phyloP scores from a whole-genome alignment of 2,329 filamentous ascomycete genomes.

The Stachybotrys elegans region DNA sequence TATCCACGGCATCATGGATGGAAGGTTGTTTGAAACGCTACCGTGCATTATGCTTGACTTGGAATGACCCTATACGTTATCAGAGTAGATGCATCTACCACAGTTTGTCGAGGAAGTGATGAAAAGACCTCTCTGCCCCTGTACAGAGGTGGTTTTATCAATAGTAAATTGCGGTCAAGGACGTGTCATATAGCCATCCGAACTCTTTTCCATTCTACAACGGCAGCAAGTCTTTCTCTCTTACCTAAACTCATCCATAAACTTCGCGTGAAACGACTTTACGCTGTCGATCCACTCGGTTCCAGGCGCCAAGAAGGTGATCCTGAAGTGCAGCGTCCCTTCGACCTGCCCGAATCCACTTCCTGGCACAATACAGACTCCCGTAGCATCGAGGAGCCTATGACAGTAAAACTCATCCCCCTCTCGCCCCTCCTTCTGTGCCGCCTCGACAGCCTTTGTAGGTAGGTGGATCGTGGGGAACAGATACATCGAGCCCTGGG shows the following conservation, averaged over 20 bases:
- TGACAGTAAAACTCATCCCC: constrained; percentile 91
- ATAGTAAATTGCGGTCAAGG: too few relatives aligned
- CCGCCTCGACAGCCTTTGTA: constrained; percentile 69
- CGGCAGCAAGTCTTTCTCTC: too few relatives aligned
- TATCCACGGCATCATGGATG: background rate
- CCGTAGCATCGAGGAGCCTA: constrained; percentile 81
- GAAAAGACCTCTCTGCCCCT: too few relatives aligned
- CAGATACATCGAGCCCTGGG: constrained; percentile 95
- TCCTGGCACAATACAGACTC: constrained; percentile 86
- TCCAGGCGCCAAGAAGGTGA: constrained; percentile 89
- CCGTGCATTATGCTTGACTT: background rate
- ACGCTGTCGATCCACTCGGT: constrained; percentile 87
- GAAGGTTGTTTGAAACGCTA: background rate
- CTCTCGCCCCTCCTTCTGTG: constrained; percentile 62
- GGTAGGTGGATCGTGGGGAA: constrained; percentile 87
- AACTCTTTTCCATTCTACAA: too few relatives aligned
- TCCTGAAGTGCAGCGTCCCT: constrained; percentile 84
- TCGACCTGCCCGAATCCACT: constrained; percentile 90
- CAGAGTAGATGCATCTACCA: too few relatives aligned
- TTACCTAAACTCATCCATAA: constrained; percentile 71
- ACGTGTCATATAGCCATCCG: too few relatives aligned
- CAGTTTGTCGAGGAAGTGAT: too few relatives aligned
- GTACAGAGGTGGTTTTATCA: too few relatives aligned
- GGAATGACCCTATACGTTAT: too few relatives aligned
- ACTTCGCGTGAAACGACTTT: constrained; percentile 80